Evolutionary conservation across 2,329 filamentous ascomycete species (phyloP).

Genomic region (Eutypa lata): DNA sequence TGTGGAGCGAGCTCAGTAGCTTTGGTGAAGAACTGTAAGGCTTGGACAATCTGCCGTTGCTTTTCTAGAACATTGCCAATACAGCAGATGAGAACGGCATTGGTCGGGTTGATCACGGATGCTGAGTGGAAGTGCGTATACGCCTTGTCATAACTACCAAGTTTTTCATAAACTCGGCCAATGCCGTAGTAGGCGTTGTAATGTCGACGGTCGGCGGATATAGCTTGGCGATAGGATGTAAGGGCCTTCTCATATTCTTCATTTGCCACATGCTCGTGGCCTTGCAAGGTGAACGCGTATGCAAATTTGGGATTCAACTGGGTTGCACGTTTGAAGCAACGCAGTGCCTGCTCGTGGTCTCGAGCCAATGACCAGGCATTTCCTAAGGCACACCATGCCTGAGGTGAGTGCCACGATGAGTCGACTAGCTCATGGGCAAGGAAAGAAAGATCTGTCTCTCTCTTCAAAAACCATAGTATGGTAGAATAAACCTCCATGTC

Average conservation of each 20-base stretch:
- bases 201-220: conserved; percentile 81
- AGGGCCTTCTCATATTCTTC: conserved; percentile 97
- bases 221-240: conserved; percentile 79
- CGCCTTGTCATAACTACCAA: conserved; percentile 87
- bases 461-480: conserved; percentile 96
- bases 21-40: conserved; percentile 76
- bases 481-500: conserved; percentile 99
- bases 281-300: conserved; percentile 93
- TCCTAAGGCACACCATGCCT: conserved; percentile 93
- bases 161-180: conserved; percentile 78
- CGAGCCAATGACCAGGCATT: conserved; percentile 91
- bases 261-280: conserved; percentile 91
- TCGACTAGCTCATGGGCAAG: conserved; percentile 89
- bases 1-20: conserved; percentile 80
- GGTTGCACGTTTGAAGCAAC: conserved; percentile 91
- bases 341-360: conserved; percentile 91
- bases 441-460: conserved; percentile 87
- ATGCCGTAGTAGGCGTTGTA: conserved; percentile 99
- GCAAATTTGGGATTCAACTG: conserved; percentile 88
- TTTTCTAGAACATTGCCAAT: conserved; percentile 89
- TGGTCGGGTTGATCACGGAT: conserved; percentile 86
- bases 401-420: conserved; percentile 80
- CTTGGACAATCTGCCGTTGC: conserved; percentile 75
- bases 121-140: conserved; percentile 89
- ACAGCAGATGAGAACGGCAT: conserved; percentile 87